These are phyloP conservation scores for Suhomyces prunicola DNA, from an alignment of 805 yeast species.

Conservation along the genomic window DNA sequence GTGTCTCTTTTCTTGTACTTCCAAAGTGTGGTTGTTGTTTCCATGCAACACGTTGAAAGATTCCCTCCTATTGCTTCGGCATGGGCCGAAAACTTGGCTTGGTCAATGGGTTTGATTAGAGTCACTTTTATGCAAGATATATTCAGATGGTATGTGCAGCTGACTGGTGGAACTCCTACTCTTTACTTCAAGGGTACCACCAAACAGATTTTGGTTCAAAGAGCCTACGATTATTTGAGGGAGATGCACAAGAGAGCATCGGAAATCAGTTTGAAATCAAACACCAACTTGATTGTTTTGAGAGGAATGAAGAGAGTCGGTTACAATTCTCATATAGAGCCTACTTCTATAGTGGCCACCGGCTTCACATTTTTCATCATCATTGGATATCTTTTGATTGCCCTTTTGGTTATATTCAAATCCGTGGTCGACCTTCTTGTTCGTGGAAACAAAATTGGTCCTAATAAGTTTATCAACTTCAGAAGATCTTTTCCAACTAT, in stretches of 20 bases:
- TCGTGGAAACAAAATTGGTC: conserved; percentile 48
- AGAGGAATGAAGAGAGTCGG: conserved; percentile 89
- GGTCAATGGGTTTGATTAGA: conserved; percentile 92
- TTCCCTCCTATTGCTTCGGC: conserved; percentile 91
- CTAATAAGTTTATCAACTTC: conserved; percentile 46
- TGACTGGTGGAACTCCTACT: conserved; percentile 87
- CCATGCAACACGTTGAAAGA: conserved; percentile 80
- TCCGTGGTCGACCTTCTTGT: conserved; percentile 47
- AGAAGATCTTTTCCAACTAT: conserved; percentile 55
- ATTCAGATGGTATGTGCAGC: conserved; percentile 78
- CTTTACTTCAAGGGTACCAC: conserved; percentile 60
- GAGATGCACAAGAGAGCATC: conserved; percentile 29
- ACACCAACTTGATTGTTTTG: conserved; percentile 55
- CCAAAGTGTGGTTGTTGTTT: conserved; percentile 80
- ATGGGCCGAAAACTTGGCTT: conserved; percentile 88
- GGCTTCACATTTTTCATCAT: conserved; percentile 84
- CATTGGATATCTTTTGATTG: conserved; percentile 70
- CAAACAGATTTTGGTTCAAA: conserved; percentile 71
- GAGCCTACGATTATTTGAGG: conserved; percentile 42
- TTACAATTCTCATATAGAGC: conserved; percentile 71
- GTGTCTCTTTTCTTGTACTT: conserved; percentile 81
- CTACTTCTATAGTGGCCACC: conserved; percentile 77
- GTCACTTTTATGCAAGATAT: conserved; percentile 79
- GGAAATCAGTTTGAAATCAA: conserved; percentile 46
- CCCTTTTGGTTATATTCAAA: conserved; percentile 53